These are phyloP conservation scores for Erodium chrysanthum DNA, from an alignment of 441 rosid genomes.

Conservation along the genomic window DNA sequence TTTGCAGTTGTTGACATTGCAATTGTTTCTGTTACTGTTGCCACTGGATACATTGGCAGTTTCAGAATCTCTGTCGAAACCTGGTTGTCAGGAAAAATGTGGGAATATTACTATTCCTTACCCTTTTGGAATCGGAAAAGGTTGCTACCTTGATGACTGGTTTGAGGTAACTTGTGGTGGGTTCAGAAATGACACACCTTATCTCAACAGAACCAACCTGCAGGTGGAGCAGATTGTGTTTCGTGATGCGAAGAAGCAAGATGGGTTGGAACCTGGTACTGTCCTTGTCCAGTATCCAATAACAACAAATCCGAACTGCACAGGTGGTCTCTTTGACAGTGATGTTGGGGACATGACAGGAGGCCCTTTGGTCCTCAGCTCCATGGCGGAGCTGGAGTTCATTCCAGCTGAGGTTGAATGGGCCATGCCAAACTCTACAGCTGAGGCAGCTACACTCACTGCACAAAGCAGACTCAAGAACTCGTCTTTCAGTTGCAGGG, in stretches of 20 bases:
- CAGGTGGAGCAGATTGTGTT: background rate
- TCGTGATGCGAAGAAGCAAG: background rate
- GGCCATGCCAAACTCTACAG: conserved; percentile 4
- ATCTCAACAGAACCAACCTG: background rate
- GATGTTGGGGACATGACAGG: conserved; percentile 5
- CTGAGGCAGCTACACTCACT: background rate
- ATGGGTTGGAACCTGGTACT: background rate
- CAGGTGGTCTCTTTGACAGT: conserved; percentile 1
- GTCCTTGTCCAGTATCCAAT: conserved; percentile 1
- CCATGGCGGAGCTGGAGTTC: conserved; percentile 7
- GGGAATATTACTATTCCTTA: conserved; percentile 25
- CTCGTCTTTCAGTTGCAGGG: conserved; percentile 9
- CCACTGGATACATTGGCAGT: background rate
- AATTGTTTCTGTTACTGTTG: background rate
- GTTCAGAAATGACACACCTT: background rate
- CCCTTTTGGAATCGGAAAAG: conserved; percentile 21
- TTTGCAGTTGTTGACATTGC: conserved; percentile 2
- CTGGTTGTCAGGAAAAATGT: conserved; percentile 21
- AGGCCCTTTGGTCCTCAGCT: background rate
- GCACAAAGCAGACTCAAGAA: background rate
- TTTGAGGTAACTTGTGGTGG: conserved; percentile 1
- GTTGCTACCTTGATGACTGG: conserved; percentile 4
- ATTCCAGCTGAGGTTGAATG: conserved; percentile 7
- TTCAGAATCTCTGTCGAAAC: conserved; percentile 5
- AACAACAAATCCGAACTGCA: background rate